Evolutionary conservation across 1,284 basidiomycete species (phyloP).

Genomic region (Melampsora americana): DNA sequence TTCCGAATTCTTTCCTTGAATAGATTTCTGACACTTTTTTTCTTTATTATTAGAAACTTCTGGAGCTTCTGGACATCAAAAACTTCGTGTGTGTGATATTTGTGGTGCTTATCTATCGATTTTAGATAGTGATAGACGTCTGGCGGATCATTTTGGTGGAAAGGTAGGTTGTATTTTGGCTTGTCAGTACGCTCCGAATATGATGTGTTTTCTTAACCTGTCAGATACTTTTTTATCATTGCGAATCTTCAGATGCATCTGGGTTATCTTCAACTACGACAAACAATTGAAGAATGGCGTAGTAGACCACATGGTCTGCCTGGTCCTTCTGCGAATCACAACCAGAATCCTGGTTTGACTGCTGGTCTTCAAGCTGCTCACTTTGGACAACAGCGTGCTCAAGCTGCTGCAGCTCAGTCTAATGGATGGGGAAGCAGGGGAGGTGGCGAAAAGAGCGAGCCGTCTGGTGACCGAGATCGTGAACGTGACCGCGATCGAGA

Average conservation of each 20-base stretch:
- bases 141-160: constrained; percentile 99
- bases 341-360: constrained; percentile 35
- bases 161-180: constrained; percentile 64
- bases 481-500: constrained; percentile 30
- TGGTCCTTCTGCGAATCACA: constrained; percentile 19
- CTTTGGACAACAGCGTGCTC: constrained; percentile 37
- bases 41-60: constrained; percentile 70
- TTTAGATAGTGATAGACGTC: constrained; percentile 93
- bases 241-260: constrained; percentile 76
- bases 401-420: constrained; percentile 18
- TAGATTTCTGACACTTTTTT: background rate
- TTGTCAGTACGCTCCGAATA: background rate
- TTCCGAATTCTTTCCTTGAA: background rate
- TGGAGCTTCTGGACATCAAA: constrained; percentile 97
- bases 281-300: constrained; percentile 73
- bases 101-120: constrained; percentile 98
- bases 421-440: constrained; percentile 29
- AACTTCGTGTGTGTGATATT: constrained; percentile 96
- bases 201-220: background rate
- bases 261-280: constrained; percentile 94
- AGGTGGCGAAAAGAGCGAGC: constrained; percentile 11
- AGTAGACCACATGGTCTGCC: constrained; percentile 44
- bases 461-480: constrained; percentile 10
- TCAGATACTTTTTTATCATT: background rate
- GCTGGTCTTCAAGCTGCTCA: constrained; percentile 40